Conservation (phyloP, 345 rosid species). For the Camelina sativa region DNA sequence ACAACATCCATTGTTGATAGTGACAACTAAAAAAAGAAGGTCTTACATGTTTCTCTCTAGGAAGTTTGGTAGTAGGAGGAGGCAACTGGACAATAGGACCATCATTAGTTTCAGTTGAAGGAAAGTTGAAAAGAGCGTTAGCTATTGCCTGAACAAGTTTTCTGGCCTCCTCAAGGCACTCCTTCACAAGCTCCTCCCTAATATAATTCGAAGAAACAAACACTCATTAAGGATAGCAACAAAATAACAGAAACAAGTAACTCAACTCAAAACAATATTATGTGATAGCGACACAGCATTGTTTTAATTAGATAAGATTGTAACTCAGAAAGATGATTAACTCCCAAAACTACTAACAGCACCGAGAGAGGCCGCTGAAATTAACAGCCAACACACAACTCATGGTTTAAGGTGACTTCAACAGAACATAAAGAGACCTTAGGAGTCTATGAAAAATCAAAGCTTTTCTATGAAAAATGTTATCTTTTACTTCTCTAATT, state of each 20-base stretch:
- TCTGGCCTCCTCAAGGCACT: constrained; percentile 62
- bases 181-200: constrained; percentile 75
- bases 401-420: constrained; percentile 1
- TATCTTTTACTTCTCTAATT: constrained; percentile 2
- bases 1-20: background rate
- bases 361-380: background rate
- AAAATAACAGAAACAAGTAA: constrained; percentile 21
- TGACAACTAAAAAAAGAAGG: constrained; percentile 1
- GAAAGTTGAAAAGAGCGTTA: constrained; percentile 65
- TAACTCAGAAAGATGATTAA: background rate
- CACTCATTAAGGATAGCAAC: background rate
- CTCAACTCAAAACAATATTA: background rate
- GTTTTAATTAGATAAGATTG: background rate
- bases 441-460: background rate
- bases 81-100: constrained; percentile 88
- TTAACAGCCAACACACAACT: background rate
- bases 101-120: constrained; percentile 75
- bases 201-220: background rate
- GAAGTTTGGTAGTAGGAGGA: constrained; percentile 70
- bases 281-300: background rate
- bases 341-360: background rate
- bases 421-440: background rate
- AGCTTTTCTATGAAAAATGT: constrained; percentile 12
- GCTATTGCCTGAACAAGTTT: constrained; percentile 81
- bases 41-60: constrained; percentile 86